These are phyloP conservation scores for Biscutella auriculata DNA, from an alignment of 441 rosid genomes.

Conservation along the genomic window DNA sequence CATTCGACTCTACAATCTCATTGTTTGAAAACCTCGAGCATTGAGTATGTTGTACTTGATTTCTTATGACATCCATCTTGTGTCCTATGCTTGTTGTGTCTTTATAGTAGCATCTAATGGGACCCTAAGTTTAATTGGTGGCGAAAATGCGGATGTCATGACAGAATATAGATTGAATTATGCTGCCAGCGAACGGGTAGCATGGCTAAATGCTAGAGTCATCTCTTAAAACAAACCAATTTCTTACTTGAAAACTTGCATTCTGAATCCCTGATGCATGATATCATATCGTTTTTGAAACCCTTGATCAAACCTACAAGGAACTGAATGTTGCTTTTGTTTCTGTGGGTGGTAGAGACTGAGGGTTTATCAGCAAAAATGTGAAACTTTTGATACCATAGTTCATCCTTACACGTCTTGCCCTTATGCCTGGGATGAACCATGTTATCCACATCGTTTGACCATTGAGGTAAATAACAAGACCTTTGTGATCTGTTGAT, in stretches of 20 bases:
- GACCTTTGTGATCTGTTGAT: neutral
- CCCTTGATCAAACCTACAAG: neutral
- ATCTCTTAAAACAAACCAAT: neutral
- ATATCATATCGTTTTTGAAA: neutral
- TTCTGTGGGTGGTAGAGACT: slow-evolving; percentile 41
- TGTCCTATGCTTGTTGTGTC: slow-evolving; percentile 3
- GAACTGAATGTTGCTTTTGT: slow-evolving; percentile 6
- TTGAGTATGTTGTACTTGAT: neutral
- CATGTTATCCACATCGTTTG: slow-evolving; percentile 83
- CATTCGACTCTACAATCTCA: neutral
- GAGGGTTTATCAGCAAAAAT: slow-evolving; percentile 79
- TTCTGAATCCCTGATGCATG: neutral
- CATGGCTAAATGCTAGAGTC: neutral
- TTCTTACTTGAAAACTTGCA: neutral
- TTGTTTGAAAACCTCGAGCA: neutral
- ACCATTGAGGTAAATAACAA: slow-evolving; percentile 57
- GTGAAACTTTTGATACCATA: slow-evolving; percentile 80
- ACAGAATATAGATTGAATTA: neutral
- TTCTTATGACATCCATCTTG: neutral
- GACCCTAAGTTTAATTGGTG: slow-evolving; percentile 4
- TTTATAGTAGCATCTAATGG: slow-evolving; percentile 1
- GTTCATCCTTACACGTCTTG: slow-evolving; percentile 70
- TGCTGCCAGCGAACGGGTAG: neutral
- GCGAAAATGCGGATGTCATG: neutral
- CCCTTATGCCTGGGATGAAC: slow-evolving; percentile 99